A percentile compares a stretch with the other conserved stretches of the same genome.
phyloP scores from a whole-genome alignment of 108 stramenopile species.

The Asterionellopsis glacialis region DNA sequence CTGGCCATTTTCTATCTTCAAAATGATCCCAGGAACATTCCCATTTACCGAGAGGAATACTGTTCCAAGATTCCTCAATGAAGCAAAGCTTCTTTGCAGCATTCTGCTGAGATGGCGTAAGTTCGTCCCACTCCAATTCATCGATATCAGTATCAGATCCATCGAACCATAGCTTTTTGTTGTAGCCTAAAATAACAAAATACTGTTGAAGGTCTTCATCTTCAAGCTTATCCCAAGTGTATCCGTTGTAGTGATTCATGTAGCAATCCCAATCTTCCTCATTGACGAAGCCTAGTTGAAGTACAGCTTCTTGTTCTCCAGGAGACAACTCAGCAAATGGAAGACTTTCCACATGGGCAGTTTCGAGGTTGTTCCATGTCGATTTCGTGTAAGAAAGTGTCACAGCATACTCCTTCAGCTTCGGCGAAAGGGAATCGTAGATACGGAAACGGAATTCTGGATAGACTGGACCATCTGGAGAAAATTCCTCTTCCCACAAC shows the following conservation, averaged over 20 bases:
- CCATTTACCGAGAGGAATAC: neutral
- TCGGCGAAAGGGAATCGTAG: too few species aligned
- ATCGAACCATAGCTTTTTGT: too few species aligned
- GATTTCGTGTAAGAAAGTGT: too few species aligned
- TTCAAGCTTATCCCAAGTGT: neutral
- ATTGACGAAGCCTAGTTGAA: neutral
- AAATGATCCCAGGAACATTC: neutral
- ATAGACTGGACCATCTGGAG: too few species aligned
- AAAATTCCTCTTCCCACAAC: neutral
- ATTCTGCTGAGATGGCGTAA: neutral
- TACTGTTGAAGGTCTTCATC: neutral
- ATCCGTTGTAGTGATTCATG: slow-evolving; percentile 1
- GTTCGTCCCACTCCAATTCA: neutral
- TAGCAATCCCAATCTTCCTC: slow-evolving; percentile 1
- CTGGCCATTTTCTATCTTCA: too few species aligned
- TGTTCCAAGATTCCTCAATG: neutral
- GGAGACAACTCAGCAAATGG: too few species aligned
- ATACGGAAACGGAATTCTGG: too few species aligned
- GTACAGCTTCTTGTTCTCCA: neutral
- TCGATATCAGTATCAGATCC: neutral
- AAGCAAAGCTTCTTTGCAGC: neutral
- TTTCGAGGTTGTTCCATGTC: too few species aligned
- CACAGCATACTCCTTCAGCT: too few species aligned
- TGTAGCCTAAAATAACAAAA: neutral
- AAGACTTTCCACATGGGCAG: too few species aligned